Evolutionary conservation across 2,329 filamentous ascomycete species (phyloP), one percentile per base, ranked within the genome.

Genomic region (Colletotrichum sansevieriae): DNA sequence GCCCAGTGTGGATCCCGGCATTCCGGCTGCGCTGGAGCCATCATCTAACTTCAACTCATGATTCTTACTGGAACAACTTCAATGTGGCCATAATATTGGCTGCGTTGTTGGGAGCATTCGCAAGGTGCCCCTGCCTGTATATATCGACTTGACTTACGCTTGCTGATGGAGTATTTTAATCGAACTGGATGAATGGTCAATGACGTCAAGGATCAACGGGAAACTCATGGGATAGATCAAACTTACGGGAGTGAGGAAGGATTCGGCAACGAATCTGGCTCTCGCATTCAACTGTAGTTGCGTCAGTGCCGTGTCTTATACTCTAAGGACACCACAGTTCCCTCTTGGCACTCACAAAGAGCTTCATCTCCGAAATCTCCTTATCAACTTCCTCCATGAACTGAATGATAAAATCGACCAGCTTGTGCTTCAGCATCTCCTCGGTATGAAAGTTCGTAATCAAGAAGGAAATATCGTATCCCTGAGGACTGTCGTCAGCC

Each of bases 341-440:
- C 1, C 7, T 13, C n/a, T n/a, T 13, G 35, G 37, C 49, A 85
- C 93, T 74, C 88, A 98, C 95, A 82, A 99, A 99, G 76, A 99
- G 91, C 88, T 99, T 99, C 96, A 99, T 98, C 83, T 99, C 97
- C 3, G 96, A 98, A 70, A 99, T 99, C 82, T 99, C 96, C 86
- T 99, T 99, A 81, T 99, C 97, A 4, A 99, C 97, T 80, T 99
- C 96, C 81, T 99, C 95, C 95, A 99, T 98, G 77, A 99, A 99
- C 77, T 98, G 91, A 73, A 99, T 98, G 74, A 99, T 97, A 77
- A 99, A 99, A 80, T 99, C 96, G 39, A 99, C 97, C 74, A 99
- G 87, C 85, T 99, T 98, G 80, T 99, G 95, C 86, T 98, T 98
- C 78, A 98, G 81, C 94, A 99, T 97, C 79, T 97, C 93, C 81